These are phyloP conservation scores for Barnettozyma salicaria DNA, from an alignment of 805 yeast genomes.

Conservation along the genomic window DNA sequence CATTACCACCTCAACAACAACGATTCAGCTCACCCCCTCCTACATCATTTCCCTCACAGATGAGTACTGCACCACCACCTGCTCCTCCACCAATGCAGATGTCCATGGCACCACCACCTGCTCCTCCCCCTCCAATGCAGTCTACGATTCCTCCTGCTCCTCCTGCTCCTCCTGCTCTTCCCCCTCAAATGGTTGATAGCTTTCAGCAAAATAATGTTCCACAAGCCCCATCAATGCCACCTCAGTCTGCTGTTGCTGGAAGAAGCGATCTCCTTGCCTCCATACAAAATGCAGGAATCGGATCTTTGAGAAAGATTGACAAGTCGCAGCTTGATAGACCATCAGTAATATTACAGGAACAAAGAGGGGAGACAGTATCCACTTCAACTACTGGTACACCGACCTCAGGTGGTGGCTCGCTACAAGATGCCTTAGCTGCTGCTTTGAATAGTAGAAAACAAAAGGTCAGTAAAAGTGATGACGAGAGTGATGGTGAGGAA, in stretches of 20 bases:
- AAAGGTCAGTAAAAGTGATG: conserved; percentile 76
- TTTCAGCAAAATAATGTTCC: too few relatives aligned
- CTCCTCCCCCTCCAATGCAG: conserved; percentile 9
- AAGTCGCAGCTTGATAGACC: conserved; percentile 80
- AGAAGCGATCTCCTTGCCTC: conserved; percentile 84
- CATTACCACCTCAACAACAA: conserved; percentile 18
- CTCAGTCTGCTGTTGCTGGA: conserved; percentile 42
- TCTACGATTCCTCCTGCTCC: conserved; percentile 3
- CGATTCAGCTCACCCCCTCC: conserved; percentile 6
- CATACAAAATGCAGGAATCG: conserved; percentile 70
- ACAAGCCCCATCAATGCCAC: conserved; percentile 24
- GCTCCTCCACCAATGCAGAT: conserved; percentile 12
- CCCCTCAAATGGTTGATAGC: too few relatives aligned
- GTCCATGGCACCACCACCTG: neutral
- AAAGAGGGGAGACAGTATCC: conserved; percentile 52
- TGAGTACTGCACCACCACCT: conserved; percentile 9
- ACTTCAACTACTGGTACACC: conserved; percentile 32
- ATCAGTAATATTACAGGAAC: conserved; percentile 63
- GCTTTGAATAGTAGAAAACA: conserved; percentile 79
- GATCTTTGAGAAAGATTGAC: conserved; percentile 67
- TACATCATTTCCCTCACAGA: conserved; percentile 6
- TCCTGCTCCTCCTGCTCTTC: conserved; percentile 24
- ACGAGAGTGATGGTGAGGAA: conserved; percentile 76
- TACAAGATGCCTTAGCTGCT: conserved; percentile 85
- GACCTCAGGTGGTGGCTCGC: conserved; percentile 49